Conservation (phyloP, 495 filamentous ascomycete species). For the Bombardia bombarda region DNA sequence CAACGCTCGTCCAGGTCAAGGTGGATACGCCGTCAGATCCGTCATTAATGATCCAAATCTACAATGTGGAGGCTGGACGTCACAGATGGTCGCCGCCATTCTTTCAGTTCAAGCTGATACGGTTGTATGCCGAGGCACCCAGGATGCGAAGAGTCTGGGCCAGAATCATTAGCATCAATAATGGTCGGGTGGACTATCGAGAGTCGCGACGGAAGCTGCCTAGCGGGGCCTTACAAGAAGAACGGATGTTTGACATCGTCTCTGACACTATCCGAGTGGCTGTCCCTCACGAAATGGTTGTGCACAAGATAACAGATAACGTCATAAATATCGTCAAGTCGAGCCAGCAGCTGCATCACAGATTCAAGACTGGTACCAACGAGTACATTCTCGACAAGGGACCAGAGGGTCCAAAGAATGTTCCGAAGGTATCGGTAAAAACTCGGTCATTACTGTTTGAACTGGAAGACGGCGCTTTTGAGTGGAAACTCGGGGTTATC, state of each 20-base stretch:
- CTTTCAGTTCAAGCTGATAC: conserved; percentile 61
- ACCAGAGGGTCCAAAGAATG: conserved; percentile 74
- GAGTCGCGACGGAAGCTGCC: conserved; percentile 62
- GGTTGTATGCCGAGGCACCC: conserved; percentile 81
- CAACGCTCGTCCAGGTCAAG: conserved; percentile 77
- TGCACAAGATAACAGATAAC: conserved; percentile 90
- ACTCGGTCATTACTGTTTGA: conserved; percentile 79
- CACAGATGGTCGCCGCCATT: conserved; percentile 83
- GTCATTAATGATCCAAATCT: conserved; percentile 81
- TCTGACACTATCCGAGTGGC: conserved; percentile 80
- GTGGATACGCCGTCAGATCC: conserved; percentile 80
- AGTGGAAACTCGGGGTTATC: conserved; percentile 91
- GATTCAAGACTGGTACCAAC: conserved; percentile 76
- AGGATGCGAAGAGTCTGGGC: conserved; percentile 77
- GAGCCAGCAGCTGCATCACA: conserved; percentile 79
- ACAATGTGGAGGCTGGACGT: conserved; percentile 67
- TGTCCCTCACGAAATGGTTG: conserved; percentile 88
- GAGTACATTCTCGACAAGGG: conserved; percentile 78
- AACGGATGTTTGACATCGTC: conserved; percentile 76
- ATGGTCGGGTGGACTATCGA: conserved; percentile 69
- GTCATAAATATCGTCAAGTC: conserved; percentile 81
- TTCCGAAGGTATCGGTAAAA: conserved; percentile 76
- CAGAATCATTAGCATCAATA: conserved; percentile 74
- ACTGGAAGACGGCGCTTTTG: conserved; percentile 91
- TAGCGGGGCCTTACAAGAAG: conserved; percentile 49